Conservation (phyloP, 1,139 yeast genomes). For the Pichia sp. region DNA sequence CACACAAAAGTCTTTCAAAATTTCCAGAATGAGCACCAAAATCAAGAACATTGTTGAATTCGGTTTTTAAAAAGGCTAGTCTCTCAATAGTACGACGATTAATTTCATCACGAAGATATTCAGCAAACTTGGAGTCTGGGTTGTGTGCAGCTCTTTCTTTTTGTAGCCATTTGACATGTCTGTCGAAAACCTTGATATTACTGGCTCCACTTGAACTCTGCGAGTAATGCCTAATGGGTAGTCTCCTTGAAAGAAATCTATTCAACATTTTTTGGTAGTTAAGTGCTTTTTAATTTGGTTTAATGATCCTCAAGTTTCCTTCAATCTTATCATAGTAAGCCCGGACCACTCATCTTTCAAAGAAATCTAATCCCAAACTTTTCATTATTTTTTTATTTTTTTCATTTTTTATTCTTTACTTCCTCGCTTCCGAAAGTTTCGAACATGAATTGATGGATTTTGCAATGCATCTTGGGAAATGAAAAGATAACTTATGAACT, state of each 20-base stretch:
- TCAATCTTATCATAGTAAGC: neutral
- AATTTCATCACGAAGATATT: constrained; percentile 71
- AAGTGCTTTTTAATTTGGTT: neutral
- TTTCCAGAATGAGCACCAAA: constrained; percentile 74
- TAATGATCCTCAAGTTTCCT: neutral
- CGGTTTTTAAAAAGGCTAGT: constrained; percentile 66
- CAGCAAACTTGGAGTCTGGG: constrained; percentile 56
- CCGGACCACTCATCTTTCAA: neutral
- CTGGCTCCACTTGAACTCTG: neutral
- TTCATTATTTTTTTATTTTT: neutral
- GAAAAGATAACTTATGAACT: neutral
- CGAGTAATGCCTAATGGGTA: neutral
- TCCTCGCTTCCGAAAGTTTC: neutral
- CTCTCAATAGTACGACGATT: constrained; percentile 73
- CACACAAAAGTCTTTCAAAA: constrained; percentile 35
- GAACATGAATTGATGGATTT: neutral
- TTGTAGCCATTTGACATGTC: constrained; percentile 57
- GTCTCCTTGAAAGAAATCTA: neutral
- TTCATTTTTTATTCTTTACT: neutral
- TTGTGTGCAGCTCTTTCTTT: constrained; percentile 49
- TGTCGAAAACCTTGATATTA: constrained; percentile 56
- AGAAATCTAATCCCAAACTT: constrained; percentile 1
- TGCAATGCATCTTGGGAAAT: neutral
- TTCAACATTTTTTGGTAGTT: neutral
- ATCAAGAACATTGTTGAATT: constrained; percentile 59